These are phyloP conservation scores for Coemansia guatemalensis DNA, from an alignment of 192 early-diverging fungal species.

Conservation along the genomic window DNA sequence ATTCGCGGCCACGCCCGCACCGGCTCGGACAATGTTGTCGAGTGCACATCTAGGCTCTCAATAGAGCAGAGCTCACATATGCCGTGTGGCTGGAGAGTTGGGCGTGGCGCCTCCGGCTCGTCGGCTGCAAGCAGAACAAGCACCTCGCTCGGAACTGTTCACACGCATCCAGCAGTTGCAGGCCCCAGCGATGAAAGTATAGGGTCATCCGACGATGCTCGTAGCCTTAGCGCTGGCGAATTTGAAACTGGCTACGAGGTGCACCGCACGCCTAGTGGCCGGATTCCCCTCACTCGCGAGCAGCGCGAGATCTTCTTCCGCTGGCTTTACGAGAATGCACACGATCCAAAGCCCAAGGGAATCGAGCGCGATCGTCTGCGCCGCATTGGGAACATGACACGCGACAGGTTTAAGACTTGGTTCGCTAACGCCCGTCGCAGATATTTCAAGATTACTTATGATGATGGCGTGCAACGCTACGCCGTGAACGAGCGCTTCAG, in stretches of 20 bases:
- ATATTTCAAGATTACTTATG: constrained; percentile 30
- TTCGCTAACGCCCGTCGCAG: constrained; percentile 55
- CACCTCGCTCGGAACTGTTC: no score
- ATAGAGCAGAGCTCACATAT: no score
- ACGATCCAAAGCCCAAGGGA: constrained; percentile 54
- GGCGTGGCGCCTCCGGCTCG: no score
- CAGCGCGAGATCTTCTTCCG: constrained; percentile 42
- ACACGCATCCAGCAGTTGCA: no score
- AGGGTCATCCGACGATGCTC: constrained; percentile 22
- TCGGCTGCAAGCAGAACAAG: no score
- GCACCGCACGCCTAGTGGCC: constrained; percentile 12
- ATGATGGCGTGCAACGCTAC: constrained; percentile 40
- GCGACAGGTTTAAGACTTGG: constrained; percentile 54
- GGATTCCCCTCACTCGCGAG: constrained; percentile 31
- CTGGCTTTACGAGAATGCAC: constrained; percentile 41
- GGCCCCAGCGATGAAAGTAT: neutral
- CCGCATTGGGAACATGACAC: constrained; percentile 42
- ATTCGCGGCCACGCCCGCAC: constrained; percentile 17
- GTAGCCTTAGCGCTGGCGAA: constrained; percentile 12
- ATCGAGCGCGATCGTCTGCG: constrained; percentile 46
- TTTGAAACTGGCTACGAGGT: constrained; percentile 7
- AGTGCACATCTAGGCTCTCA: constrained; percentile 1
- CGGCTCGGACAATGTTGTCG: constrained; percentile 6
- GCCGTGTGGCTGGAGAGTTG: no score
- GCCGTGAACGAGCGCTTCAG: constrained; percentile 35